Conservation (phyloP, 2,329 filamentous ascomycete genomes). For the Arthrinium phaeospermum region DNA sequence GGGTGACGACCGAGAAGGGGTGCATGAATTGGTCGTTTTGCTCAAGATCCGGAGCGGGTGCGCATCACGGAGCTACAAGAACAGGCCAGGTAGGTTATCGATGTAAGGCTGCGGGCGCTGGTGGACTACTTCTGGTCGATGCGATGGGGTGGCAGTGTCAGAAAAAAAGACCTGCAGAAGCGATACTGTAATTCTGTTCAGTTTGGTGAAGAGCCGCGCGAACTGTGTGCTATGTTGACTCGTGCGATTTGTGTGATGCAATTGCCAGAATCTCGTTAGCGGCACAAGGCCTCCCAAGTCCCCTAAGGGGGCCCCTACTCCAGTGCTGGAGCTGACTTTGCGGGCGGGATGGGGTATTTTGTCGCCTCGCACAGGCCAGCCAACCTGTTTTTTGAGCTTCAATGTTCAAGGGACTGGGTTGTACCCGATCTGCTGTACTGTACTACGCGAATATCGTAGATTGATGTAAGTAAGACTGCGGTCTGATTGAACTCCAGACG, state of each 20-base stretch:
- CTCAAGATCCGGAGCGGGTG: constrained; percentile 18
- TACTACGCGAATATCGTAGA: too few relatives aligned
- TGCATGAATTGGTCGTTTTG: constrained; percentile 73
- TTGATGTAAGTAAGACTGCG: neutral
- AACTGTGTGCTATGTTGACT: neutral
- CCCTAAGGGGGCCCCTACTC: neutral
- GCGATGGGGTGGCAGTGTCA: neutral
- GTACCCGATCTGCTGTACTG: too few relatives aligned
- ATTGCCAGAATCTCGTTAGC: constrained; percentile 14
- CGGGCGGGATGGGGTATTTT: neutral
- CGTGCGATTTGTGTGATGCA: constrained; percentile 16
- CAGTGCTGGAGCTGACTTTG: neutral
- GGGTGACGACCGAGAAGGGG: constrained; percentile 93
- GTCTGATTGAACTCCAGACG: neutral
- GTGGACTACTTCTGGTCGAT: neutral
- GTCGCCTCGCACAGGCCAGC: constrained; percentile 7
- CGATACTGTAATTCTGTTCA: neutral
- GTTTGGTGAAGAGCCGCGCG: neutral
- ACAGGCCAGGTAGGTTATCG: neutral
- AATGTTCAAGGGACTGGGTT: too few relatives aligned
- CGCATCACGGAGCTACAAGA: constrained; percentile 17
- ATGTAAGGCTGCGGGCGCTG: neutral
- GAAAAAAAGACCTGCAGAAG: neutral
- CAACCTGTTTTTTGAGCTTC: neutral
- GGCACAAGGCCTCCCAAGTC: neutral